A percentile compares a stretch with the other conserved stretches of the same genome.
These are phyloP conservation scores for Pholiota molesta DNA, from an alignment of 768 basidiomycete species.

Conservation along the genomic window DNA sequence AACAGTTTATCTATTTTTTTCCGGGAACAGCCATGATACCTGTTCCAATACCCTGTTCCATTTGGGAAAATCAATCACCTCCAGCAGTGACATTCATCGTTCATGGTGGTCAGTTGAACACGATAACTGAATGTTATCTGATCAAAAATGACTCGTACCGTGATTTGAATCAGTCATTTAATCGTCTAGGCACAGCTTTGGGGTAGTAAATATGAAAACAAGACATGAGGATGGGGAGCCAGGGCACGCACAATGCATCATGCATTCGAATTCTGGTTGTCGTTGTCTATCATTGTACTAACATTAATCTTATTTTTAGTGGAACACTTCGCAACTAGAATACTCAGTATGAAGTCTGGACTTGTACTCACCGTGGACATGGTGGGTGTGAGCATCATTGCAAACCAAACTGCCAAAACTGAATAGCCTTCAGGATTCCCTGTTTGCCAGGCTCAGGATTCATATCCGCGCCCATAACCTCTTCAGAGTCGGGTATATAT, in stretches of 20 bases:
- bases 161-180: background rate
- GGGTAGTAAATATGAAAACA: background rate
- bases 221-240: background rate
- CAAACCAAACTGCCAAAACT: background rate
- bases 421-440: background rate
- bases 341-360: too few species aligned
- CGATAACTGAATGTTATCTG: background rate
- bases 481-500: too few species aligned
- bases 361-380: too few species aligned
- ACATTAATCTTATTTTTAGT: too few species aligned
- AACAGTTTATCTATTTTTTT: too few species aligned
- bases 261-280: background rate
- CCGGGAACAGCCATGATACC: too few species aligned
- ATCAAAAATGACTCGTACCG: background rate
- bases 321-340: too few species aligned
- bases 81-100: too few species aligned
- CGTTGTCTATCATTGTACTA: too few species aligned
- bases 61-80: too few species aligned
- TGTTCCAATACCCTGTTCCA: too few species aligned
- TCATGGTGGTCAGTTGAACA: too few species aligned
- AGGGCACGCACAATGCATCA: background rate
- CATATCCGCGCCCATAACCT: background rate
- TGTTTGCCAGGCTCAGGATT: background rate
- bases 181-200: background rate
- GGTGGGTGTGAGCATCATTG: background rate